Evolutionary conservation across 139 green algal genomes (phyloP), one percentile per base, ranked within the genome.

Genomic region (Chlamydomonas sp.): DNA sequence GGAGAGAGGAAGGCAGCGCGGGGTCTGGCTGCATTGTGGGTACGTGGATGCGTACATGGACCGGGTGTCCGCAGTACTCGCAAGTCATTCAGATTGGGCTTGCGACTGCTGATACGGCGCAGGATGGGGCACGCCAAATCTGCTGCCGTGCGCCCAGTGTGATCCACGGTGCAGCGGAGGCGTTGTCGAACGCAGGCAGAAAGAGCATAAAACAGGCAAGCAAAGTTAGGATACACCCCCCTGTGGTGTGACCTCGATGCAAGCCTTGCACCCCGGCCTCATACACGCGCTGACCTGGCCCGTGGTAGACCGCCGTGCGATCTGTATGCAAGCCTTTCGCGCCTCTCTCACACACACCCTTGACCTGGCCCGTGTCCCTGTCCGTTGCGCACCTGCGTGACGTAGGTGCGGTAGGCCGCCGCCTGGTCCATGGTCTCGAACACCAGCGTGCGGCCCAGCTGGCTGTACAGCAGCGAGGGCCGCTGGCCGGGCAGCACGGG

Each of bases 401-500:
- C 84, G 74, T 89, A 90, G 49, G 94, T 88, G 2, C 92, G 80
- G 91, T 97, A 97, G 1, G 74, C 80, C 9, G 91, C 84, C 0
- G 93, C 95, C 49, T 93, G 61, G 31, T 91, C 71, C 64, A 96
- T 79, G 0, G 85, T 93, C 88, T 97, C 93, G 89, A 97, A 97
- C 62, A 96, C 88, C 17, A 93, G 84, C 8, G 88, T 90, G 62
- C 77, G 77, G 31, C 89, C 84, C 17, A 97, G 63, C 85, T 94
- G 78, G 74, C 67, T 77, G 79, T 85, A 93, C 79, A 96, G 78
- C 1, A 97, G 14, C 6, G 64, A 80, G 60, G 87, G 81, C 8
- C 95, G 89, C 63, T 93, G 90, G 86, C 92, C 93, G 0, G 5
- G 79, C 71, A 88, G 31, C n/a, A 77, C 69, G 6, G 91, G 91